A percentile compares a stretch with the other conserved stretches of the same genome.
phyloP scores from a whole-genome alignment of 1,284 basidiomycete genomes.

The Calocybe gambosa region DNA sequence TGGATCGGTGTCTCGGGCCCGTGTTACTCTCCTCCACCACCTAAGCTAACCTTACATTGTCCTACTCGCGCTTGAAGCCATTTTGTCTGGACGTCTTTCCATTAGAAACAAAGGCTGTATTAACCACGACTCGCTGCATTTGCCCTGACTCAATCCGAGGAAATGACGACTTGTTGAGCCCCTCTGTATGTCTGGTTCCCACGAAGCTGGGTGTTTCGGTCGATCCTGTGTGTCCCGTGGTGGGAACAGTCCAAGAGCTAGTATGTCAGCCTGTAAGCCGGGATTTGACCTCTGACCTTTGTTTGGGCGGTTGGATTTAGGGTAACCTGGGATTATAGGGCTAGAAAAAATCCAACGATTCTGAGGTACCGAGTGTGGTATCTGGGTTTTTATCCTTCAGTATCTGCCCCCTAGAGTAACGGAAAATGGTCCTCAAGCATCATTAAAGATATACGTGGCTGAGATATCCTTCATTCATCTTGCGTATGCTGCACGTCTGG shows the following conservation, averaged over 20 bases:
- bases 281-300: background rate
- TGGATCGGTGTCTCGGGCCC: background rate
- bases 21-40: background rate
- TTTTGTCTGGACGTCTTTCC: background rate
- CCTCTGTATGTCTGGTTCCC: background rate
- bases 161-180: background rate
- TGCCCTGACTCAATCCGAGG: background rate
- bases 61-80: conserved; percentile 1
- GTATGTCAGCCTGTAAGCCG: background rate
- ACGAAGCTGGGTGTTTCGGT: background rate
- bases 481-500: background rate
- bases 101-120: background rate
- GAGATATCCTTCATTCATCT: background rate
- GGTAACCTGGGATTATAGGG: background rate
- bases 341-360: background rate
- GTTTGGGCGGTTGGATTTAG: background rate
- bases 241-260: background rate
- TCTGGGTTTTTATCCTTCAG: background rate
- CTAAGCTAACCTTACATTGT: too few species aligned
- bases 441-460: background rate
- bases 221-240: background rate
- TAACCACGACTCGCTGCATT: background rate
- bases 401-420: background rate
- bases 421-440: background rate
- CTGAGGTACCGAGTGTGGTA: background rate